These are phyloP conservation scores for Striga asiatica DNA, from an alignment of 257 asterid species.

Conservation along the genomic window DNA sequence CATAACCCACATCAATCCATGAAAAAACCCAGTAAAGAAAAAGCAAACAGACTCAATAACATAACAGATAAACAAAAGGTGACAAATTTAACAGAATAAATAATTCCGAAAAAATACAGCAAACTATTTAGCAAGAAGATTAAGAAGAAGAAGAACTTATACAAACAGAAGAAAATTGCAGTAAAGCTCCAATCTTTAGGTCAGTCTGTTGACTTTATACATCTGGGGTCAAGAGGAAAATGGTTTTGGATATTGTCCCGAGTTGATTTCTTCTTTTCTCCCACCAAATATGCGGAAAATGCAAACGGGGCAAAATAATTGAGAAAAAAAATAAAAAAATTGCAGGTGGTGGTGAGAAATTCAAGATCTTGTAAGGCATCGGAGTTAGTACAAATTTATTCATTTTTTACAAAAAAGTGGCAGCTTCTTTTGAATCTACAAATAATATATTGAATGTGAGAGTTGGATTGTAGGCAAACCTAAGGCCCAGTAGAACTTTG, in stretches of 20 bases:
- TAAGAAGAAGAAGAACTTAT: constrained; percentile 1
- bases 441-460: constrained; percentile 19
- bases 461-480: too few relatives aligned
- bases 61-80: constrained; percentile 9
- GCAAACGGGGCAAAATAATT: too few relatives aligned
- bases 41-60: background rate
- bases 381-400: constrained; percentile 9
- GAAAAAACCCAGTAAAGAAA: constrained; percentile 22
- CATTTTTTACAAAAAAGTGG: constrained; percentile 22
- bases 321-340: too few relatives aligned
- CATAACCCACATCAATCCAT: constrained; percentile 10
- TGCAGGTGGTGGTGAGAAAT: too few relatives aligned
- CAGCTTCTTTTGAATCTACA: constrained; percentile 35
- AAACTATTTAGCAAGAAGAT: background rate
- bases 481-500: too few relatives aligned
- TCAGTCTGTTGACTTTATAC: constrained; percentile 5
- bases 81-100: constrained; percentile 8
- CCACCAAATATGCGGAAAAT: too few relatives aligned
- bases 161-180: constrained; percentile 19
- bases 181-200: constrained; percentile 17
- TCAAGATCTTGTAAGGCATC: constrained; percentile 24
- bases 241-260: background rate
- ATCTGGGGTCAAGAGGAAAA: constrained; percentile 1
- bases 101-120: background rate
- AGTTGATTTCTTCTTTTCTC: background rate